Base-by-base conservation (phyloP, 805 yeast species). In the Metschnikowia similis region DNA sequence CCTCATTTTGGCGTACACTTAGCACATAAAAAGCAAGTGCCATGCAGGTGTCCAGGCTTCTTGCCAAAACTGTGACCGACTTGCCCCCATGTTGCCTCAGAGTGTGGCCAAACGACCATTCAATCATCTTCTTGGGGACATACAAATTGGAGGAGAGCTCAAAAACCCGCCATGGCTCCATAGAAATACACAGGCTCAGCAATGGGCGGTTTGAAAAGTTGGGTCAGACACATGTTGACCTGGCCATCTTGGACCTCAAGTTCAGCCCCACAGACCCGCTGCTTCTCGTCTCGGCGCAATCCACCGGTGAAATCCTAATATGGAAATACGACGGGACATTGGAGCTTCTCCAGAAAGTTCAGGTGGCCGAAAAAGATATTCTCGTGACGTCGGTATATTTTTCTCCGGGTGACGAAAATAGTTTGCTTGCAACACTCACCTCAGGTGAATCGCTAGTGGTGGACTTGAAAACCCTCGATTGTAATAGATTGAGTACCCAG, bases 21-120 rank as follows among this genome's bases (percentile, higher is more conserved):
- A 34, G 26, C 13, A 31, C 45, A 29, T n/a, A 3, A 6, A 17
- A 16, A 6, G 13, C 10, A n/a, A 6, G 9, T n/a, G 27, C 2
- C n/a, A 55, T 53, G 58, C 32, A 37, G 35, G 32, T 21, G 4
- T 50, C 58, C 8, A 50, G 43, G 35, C 39, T 51, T 17, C 9
- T 53, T 7, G 49, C 53, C 5, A 52, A 41, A 21, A 65, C 73
- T 3, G 68, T 66, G 26, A 73, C 92, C 0, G 65, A 70, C 1
- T 69, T 82, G 2, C 98, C 98, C 1, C 97, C 98, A 1, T 94
- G 98, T 64, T 84, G 88, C 40, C 65, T 92, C 4, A 74, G 84
- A 35, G 75, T 84, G 8, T 80, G 78, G 46, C 86, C 87, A 0
- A 51, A 60, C 0, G 80, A 82, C 39, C 58, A 66, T 3, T 58